Base-by-base conservation (phyloP, 768 basidiomycete genomes). In the Fibroporia radiculosa region DNA sequence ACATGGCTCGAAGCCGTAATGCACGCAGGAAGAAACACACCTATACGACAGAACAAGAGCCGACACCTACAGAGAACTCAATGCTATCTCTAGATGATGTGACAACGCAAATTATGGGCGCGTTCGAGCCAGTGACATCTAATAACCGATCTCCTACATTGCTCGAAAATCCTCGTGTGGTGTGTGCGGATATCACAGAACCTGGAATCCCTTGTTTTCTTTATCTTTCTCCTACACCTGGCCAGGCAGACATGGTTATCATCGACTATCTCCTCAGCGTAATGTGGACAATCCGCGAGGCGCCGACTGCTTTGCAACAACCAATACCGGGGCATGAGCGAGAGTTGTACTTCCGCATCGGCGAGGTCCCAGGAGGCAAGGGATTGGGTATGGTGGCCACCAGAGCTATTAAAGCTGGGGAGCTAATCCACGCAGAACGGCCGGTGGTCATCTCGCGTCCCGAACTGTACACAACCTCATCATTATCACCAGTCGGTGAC, bases 341-440 rank as follows among this genome's bases (percentile, higher is more conserved):
- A 23, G 22, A n/a, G 25, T 27, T 25, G 13, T 27, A 23, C 5
- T 13, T 22, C 16, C 8, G 24, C 26, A 42, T 42, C 24, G 16
- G 27, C 16, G 11, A 8, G 12, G 23, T 20, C 5, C 27, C 41
- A 13, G 37, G 37, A 12, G 34, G 20, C 16, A 31, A 14, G 13
- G 41, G 41, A 10, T 19, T 42, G n/a, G 44, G 44, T 6, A 45
- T 45, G 44, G 26, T 45, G 19, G 44, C 44, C 10, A 36, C 23
- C 19, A 28, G 44, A 22, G 23, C 34, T 25, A 45, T 45, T 18
- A 28, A 27, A 20, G 35, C 35, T 10, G 44, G 44, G 12, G 44
- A 45, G 25, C 44, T 45, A 7, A 20, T 45, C 35, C 20, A 10
- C 16, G 10, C 44, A 1, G 44, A 45, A 28, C 25, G 44, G 26